Evolutionary conservation across 441 rosid species (phyloP).

Genomic region (Kokia cookei): DNA sequence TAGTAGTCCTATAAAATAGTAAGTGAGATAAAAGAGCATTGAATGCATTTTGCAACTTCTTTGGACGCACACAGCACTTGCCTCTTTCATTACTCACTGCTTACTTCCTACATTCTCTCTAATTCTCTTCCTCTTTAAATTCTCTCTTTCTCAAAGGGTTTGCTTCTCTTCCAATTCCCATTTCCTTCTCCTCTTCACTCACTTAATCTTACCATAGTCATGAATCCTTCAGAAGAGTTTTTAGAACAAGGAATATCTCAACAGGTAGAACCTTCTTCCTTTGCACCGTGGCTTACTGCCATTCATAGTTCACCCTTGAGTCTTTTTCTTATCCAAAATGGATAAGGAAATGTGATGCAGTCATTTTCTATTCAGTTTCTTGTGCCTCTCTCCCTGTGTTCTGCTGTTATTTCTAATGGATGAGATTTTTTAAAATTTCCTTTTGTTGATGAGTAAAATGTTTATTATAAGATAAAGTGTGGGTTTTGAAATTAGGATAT

Average conservation of each 20-base stretch:
- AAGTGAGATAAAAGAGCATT: constrained; percentile 23
- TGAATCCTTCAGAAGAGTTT: constrained; percentile 40
- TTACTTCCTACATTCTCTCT: constrained; percentile 28
- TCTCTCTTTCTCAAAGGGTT: constrained; percentile 23
- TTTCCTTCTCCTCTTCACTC: constrained; percentile 4
- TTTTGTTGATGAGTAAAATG: not conserved
- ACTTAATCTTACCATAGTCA: constrained; percentile 15
- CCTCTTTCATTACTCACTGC: constrained; percentile 18
- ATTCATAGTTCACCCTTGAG: not conserved
- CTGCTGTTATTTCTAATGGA: not conserved
- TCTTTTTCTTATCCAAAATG: not conserved
- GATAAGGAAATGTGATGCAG: constrained; percentile 1
- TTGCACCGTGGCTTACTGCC: not conserved
- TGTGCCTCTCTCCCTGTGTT: not conserved
- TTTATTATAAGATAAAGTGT: not conserved
- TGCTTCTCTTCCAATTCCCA: constrained; percentile 5
- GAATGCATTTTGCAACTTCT: constrained; percentile 35
- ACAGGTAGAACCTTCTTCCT: constrained; percentile 26
- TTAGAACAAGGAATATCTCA: constrained; percentile 43
- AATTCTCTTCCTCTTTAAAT: constrained; percentile 15
- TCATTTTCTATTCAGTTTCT: not conserved
- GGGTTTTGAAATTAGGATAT: not conserved
- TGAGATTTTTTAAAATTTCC: not conserved
- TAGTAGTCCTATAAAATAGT: not conserved
- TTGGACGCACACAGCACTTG: constrained; percentile 21